Conservation (phyloP, 495 filamentous ascomycete species). For the Penicillium canariense region DNA sequence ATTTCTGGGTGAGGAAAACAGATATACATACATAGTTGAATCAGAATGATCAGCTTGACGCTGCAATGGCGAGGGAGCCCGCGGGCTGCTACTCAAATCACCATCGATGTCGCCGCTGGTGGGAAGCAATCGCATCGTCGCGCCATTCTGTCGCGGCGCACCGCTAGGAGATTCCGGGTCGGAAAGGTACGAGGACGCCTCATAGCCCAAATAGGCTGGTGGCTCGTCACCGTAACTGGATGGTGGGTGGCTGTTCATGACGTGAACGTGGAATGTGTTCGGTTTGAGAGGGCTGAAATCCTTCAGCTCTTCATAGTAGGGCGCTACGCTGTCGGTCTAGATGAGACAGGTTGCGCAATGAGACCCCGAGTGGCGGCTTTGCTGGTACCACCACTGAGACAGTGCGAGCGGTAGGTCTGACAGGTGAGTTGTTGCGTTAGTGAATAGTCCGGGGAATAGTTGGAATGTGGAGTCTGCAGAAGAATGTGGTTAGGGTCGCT, state of each 20-base stretch:
- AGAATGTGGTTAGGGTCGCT: slow-evolving; percentile 2
- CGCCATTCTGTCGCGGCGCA: slow-evolving; percentile 34
- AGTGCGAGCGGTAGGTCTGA: slow-evolving; percentile 1
- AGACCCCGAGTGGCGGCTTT: not conserved
- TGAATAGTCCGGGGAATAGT: not conserved
- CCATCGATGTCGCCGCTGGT: slow-evolving; percentile 44
- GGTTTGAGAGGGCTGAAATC: not conserved
- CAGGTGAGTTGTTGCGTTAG: slow-evolving; percentile 10
- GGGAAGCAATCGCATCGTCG: slow-evolving; percentile 62
- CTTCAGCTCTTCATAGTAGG: slow-evolving; percentile 33
- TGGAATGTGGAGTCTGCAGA: slow-evolving; percentile 13
- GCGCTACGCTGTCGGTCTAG: not conserved
- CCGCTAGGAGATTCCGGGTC: slow-evolving; percentile 31
- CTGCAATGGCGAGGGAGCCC: slow-evolving; percentile 14
- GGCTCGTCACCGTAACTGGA: slow-evolving; percentile 41
- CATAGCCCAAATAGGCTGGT: slow-evolving; percentile 40
- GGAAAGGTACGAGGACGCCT: slow-evolving; percentile 31
- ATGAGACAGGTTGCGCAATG: slow-evolving; percentile 8
- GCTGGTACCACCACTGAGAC: slow-evolving; percentile 5
- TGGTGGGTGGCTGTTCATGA: slow-evolving; percentile 36
- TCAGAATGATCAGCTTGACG: slow-evolving; percentile 25
- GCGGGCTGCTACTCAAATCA: slow-evolving; percentile 23
- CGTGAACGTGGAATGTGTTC: slow-evolving; percentile 20
- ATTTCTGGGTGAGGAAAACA: slow-evolving; percentile 1
- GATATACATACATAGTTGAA: slow-evolving; percentile 44